phyloP scores from a whole-genome alignment of 805 yeast species.

The Candida oleophila region DNA sequence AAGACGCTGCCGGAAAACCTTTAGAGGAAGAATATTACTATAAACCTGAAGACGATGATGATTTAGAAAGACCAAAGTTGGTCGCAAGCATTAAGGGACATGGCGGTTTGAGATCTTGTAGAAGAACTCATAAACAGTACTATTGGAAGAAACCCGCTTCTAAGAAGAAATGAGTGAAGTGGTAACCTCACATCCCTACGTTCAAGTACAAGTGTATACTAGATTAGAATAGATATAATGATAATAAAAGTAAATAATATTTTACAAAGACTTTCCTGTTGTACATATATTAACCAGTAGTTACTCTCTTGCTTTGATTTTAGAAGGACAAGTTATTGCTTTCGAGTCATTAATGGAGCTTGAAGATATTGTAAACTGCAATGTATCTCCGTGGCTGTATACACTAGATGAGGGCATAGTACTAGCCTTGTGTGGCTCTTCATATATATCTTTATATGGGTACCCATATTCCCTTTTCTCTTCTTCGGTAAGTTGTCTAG shows the following conservation, averaged over 20 bases:
- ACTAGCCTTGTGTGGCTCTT: neutral
- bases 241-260: too few relatives aligned
- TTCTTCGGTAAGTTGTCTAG: constrained; percentile 24
- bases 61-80: constrained; percentile 62
- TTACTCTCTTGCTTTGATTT: too few relatives aligned
- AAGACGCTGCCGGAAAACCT: constrained; percentile 95
- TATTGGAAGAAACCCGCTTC: constrained; percentile 67
- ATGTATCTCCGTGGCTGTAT: neutral
- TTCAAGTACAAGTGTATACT: neutral
- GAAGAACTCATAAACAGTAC: constrained; percentile 91
- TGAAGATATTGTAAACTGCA: neutral
- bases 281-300: too few relatives aligned
- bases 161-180: constrained; percentile 29
- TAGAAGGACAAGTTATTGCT: neutral
- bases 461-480: constrained; percentile 24
- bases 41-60: constrained; percentile 77
- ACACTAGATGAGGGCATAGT: neutral
- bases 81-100: constrained; percentile 79
- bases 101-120: constrained; percentile 79
- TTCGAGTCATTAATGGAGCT: neutral
- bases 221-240: neutral
- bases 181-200: neutral
- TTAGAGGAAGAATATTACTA: constrained; percentile 94
- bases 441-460: constrained; percentile 21
- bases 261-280: too few relatives aligned